Evolutionary conservation across 148 eudicot species (phyloP).

Genomic region (Dysphania ambrosioides): DNA sequence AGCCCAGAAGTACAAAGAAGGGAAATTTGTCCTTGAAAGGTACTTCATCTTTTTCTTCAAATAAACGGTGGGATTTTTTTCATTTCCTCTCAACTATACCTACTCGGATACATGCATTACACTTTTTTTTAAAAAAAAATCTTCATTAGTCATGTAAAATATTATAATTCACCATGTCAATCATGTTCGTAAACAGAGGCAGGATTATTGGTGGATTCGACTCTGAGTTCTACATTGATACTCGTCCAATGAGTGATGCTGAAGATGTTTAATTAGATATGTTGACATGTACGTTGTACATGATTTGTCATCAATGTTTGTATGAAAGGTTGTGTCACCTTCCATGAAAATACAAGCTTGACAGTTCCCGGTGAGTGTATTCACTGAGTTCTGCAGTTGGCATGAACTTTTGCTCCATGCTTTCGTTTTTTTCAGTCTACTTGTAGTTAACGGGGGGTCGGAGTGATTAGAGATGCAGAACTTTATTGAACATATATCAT

Average conservation of each 20-base stretch:
- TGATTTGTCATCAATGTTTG: constrained; percentile 5
- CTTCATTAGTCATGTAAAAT: background rate
- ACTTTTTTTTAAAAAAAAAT: background rate
- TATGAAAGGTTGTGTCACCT: background rate
- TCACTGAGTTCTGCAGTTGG: constrained; percentile 7
- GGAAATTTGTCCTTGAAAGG: constrained; percentile 89
- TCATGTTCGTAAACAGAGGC: constrained; percentile 42
- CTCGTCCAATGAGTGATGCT: constrained; percentile 57
- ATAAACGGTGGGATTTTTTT: background rate
- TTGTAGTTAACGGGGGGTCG: too few species aligned
- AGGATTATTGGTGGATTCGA: constrained; percentile 68
- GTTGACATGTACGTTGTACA: constrained; percentile 3
- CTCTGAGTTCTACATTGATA: constrained; percentile 64
- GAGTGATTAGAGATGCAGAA: too few species aligned
- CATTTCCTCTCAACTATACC: background rate
- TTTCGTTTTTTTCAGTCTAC: too few species aligned
- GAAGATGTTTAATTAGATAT: constrained; percentile 50
- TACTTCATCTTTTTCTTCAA: constrained; percentile 15
- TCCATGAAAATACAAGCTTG: constrained; percentile 18
- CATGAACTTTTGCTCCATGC: background rate
- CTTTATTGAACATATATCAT: too few species aligned
- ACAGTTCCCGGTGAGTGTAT: background rate
- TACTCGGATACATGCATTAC: too few species aligned
- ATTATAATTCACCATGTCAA: background rate
- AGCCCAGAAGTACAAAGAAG: constrained; percentile 91